These are phyloP conservation scores for Microthlaspi erraticum DNA, from an alignment of 345 rosid genomes.

Conservation along the genomic window DNA sequence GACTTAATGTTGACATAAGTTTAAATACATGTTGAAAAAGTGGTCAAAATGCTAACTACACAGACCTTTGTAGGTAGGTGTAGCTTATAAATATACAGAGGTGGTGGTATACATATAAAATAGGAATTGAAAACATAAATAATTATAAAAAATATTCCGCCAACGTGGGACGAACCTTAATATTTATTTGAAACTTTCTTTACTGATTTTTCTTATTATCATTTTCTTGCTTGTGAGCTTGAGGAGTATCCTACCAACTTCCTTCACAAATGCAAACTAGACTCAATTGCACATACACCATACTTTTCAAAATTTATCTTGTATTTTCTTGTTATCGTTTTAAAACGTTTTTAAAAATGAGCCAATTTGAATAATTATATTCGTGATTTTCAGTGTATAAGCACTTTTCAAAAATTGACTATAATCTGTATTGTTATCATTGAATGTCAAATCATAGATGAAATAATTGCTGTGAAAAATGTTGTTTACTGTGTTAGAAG, in stretches of 20 bases:
- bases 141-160: conserved; percentile 20
- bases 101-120: conserved; percentile 15
- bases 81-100: conserved; percentile 17
- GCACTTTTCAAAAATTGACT: too few relatives aligned
- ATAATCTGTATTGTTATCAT: too few relatives aligned
- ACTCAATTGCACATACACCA: neutral
- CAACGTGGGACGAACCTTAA: conserved; percentile 35
- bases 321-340: too few relatives aligned
- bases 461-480: too few relatives aligned
- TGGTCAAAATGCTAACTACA: conserved; percentile 39
- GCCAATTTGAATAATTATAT: too few relatives aligned
- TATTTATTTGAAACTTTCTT: conserved; percentile 5
- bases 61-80: conserved; percentile 19
- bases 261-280: conserved; percentile 3
- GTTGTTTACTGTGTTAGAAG: too few relatives aligned
- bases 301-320: neutral
- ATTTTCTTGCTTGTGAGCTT: neutral
- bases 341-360: too few relatives aligned
- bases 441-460: too few relatives aligned
- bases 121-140: neutral
- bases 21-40: conserved; percentile 8
- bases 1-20: conserved; percentile 3
- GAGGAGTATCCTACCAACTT: conserved; percentile 25
- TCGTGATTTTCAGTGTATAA: too few relatives aligned
- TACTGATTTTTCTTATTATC: neutral